Evolutionary conservation across 139 green algal species (phyloP), one percentile per base, ranked within the genome.

Genomic region (Coelastrella sp.): DNA sequence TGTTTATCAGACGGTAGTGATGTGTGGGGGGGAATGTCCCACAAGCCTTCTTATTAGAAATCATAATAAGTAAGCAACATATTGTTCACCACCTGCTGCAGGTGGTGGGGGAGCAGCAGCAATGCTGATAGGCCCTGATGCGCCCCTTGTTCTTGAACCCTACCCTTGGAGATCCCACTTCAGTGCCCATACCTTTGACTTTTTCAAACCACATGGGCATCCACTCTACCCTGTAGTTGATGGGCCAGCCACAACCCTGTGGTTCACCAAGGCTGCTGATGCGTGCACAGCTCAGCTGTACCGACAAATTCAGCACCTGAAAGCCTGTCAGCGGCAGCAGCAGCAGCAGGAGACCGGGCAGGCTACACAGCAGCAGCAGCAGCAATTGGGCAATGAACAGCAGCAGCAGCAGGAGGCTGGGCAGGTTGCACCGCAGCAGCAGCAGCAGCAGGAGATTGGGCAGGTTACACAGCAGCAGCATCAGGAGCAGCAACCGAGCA

Each of bases 91-190:
- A 49, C 35, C 15, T 70, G 63, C 72, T 82, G 19, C 96, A 94
- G 96, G 95, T 49, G 97, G 97, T 58, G 93, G 93, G 14, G 97
- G 97, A 19, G 96, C 97, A 6, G 96, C 97, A 19, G 97, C 97
- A 17, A 91, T 99, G 89, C 95, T 99, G 79, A 90, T 99, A 22
- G 97, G 97, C n/a, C 93, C 95, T 6, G 90, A 96, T 59, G 97
- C 97, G 0, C 96, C 97, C 1, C 93, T 99, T 22, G 94, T 90
- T 65, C 49, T 98, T 49, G 95, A 98, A 78, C 91, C 93, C 3
- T 78, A 12, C 25, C 87, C 76, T n/a, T 97, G 85, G 92, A 86
- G 87, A 6, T 92, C 94, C 17, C 93, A 84, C 19, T 93, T 97
- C 89, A 89, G 90, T 49, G 78, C 92, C 17, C 90, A 99, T 87